These are phyloP conservation scores for Fraxinus cuspidata DNA, from an alignment of 257 asterid genomes.

Conservation along the genomic window DNA sequence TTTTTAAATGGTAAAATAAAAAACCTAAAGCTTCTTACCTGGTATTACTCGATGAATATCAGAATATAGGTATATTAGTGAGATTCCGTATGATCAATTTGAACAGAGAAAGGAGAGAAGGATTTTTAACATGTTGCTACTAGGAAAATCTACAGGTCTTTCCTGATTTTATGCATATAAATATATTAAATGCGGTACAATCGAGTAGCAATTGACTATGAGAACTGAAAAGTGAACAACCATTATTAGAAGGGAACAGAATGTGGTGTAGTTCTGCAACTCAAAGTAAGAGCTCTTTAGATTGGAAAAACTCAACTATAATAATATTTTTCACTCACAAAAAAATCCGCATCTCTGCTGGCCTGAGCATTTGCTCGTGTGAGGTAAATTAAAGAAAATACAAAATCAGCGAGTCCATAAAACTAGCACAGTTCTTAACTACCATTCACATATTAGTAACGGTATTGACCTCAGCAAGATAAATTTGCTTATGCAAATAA, in stretches of 20 bases:
- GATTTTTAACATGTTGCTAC: neutral
- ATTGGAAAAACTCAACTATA: constrained; percentile 10
- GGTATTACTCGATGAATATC: constrained; percentile 12
- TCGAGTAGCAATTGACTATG: neutral
- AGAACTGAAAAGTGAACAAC: neutral
- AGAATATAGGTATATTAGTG: neutral
- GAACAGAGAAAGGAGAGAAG: neutral
- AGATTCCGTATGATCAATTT: neutral
- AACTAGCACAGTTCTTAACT: constrained; percentile 7
- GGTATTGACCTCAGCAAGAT: constrained; percentile 20
- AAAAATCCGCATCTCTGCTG: neutral
- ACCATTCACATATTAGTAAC: constrained; percentile 20
- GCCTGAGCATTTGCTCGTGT: neutral
- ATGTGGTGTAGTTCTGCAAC: constrained; percentile 8
- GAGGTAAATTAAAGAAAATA: constrained; percentile 4
- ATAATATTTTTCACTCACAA: neutral
- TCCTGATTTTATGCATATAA: neutral
- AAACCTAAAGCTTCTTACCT: constrained; percentile 6
- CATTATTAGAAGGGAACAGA: constrained; percentile 3
- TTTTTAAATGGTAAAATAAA: constrained; percentile 1
- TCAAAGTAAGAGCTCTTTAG: constrained; percentile 12
- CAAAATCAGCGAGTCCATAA: constrained; percentile 11
- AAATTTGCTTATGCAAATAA: constrained; percentile 2
- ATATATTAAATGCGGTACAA: neutral
- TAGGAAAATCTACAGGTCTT: neutral